These are phyloP conservation scores for Peterozyma toletana DNA, from an alignment of 805 yeast species.

Conservation along the genomic window DNA sequence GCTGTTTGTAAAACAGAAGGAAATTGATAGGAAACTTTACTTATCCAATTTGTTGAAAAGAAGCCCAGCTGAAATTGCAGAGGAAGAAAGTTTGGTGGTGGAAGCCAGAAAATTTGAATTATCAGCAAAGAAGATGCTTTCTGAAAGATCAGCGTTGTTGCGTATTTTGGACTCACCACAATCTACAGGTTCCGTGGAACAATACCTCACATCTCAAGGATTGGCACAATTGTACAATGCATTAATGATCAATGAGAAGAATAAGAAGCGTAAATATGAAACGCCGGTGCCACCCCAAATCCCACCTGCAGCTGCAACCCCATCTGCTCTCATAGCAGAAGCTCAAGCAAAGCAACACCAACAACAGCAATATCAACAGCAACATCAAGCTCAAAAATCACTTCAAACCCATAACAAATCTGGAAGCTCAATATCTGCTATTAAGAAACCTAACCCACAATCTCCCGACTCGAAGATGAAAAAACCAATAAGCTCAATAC, in stretches of 20 bases:
- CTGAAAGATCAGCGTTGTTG: conserved; percentile 73
- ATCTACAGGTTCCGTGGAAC: conserved; percentile 64
- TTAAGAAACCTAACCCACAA: conserved; percentile 18
- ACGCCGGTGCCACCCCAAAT: conserved; percentile 52
- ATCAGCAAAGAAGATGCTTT: conserved; percentile 81
- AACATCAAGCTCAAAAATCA: conserved; percentile 5
- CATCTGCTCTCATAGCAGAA: conserved; percentile 35
- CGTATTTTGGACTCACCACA: conserved; percentile 85
- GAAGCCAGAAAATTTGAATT: conserved; percentile 91
- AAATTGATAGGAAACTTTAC: conserved; percentile 74
- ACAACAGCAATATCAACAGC: conserved; percentile 1
- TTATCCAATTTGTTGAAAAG: conserved; percentile 69
- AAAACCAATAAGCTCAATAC: conserved; percentile 2
- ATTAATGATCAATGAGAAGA: conserved; percentile 62
- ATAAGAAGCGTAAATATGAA: conserved; percentile 44
- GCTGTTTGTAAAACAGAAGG: conserved; percentile 62
- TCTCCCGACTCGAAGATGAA: conserved; percentile 10
- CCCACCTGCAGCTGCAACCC: conserved; percentile 50
- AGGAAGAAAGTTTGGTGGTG: conserved; percentile 88
- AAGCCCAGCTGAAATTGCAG: conserved; percentile 95
- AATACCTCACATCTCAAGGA: conserved; percentile 81
- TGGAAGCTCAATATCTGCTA: conserved; percentile 19
- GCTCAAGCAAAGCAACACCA: conserved; percentile 23
- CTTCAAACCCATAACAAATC: conserved; percentile 5
- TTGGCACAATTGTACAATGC: conserved; percentile 78